These are phyloP conservation scores for Rhipidocladum racemiflorum DNA, from an alignment of 176 grass and related monocot genomes.

Conservation along the genomic window DNA sequence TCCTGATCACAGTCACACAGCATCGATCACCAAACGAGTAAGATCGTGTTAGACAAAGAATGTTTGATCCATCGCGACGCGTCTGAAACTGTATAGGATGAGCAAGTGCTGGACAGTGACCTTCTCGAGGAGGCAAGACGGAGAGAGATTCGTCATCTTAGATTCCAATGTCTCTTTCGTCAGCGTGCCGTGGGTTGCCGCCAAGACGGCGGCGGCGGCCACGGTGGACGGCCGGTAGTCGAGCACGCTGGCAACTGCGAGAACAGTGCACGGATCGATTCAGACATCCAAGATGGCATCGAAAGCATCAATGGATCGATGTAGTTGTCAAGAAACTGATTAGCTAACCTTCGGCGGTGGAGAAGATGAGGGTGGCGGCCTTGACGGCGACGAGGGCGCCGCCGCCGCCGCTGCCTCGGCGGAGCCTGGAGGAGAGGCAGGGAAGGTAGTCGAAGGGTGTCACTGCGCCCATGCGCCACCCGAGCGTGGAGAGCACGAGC, in stretches of 20 bases:
- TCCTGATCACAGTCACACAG: constrained; percentile 30
- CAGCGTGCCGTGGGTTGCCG: constrained; percentile 33
- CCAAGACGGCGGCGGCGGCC: constrained; percentile 52
- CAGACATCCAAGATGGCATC: background rate
- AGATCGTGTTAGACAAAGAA: background rate
- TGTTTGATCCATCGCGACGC: background rate
- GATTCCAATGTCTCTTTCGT: constrained; percentile 40
- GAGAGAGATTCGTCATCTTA: constrained; percentile 33
- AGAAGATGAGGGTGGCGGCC: constrained; percentile 39
- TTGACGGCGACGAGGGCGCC: background rate
- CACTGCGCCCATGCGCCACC: constrained; percentile 65
- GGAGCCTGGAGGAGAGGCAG: constrained; percentile 47
- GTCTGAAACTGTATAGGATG: background rate
- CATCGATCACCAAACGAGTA: background rate
- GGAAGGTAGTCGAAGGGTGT: constrained; percentile 80
- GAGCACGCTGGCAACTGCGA: constrained; percentile 41
- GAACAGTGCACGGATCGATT: background rate
- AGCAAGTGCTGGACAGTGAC: constrained; percentile 19
- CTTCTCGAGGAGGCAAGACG: constrained; percentile 45
- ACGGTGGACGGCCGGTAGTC: constrained; percentile 55
- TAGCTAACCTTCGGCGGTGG: constrained; percentile 22
- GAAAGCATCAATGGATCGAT: background rate
- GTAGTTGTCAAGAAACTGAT: background rate
- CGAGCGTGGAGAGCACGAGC: constrained; percentile 76
- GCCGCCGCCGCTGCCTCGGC: background rate